Base-by-base conservation (phyloP, 1,284 basidiomycete genomes). In the Austroboletus olivaceoglutinosus region DNA sequence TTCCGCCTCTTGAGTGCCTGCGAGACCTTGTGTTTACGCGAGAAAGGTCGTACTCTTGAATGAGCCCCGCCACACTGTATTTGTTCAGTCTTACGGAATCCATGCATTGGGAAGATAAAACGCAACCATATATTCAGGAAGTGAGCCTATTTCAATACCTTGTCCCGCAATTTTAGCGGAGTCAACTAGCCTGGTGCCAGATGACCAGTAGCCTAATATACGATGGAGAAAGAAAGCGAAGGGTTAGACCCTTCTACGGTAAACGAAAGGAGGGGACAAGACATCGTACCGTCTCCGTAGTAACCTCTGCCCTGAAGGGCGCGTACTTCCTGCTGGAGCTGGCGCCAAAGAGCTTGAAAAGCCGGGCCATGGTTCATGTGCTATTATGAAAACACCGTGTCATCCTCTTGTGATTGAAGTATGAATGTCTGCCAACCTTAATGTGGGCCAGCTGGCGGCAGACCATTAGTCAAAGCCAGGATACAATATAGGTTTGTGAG, bases 41-140 rank as follows among this genome's bases (percentile, higher is more conserved):
- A 68, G 12, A 75, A 72, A 16, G 83, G 81, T 3, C 84, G 78
- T 11, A 75, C 60, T 36, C 81, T 78, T 9, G 72, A 70, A 62
- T 90, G 86, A 18, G 89, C 88, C n/a, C 89, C 89, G 48, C 89
- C 89, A 58, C 89, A 91, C 86, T 90, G 34, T n/a, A 33, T 30
- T 45, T 27, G 48, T 47, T 48, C n/a, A 45, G 54, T 53, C 41
- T 42, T 41, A 34, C 18, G 25, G 23, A 41, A 27, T 13, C 27
- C 39, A 48, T 7, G 16, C 22, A 38, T 25, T 40, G 36, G 42
- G 27, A 49, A 42, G 52, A 44, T 13, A 47, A 36, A 9, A 46
- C 34, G 38, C 18, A 54, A 88, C 87, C 75, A 90, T 78, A 63
- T 83, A 89, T 69, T 90, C 86, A 7, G 89, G 89, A 7, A 89